Base-by-base conservation (phyloP, 2,329 filamentous ascomycete species). In the Fusarium avenaceum region DNA sequence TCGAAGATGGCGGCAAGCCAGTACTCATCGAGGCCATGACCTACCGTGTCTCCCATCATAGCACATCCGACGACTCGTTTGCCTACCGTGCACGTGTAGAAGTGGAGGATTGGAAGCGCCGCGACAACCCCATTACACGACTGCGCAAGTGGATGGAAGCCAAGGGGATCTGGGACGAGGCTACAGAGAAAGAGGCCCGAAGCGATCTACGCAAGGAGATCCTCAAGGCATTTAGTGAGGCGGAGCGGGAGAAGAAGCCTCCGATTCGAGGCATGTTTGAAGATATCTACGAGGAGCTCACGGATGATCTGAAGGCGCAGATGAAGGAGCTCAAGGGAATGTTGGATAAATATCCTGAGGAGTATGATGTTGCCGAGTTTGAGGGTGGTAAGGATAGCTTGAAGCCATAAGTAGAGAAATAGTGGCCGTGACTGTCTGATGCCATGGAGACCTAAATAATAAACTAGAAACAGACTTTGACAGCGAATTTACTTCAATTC, bases 21-120 rank as follows among this genome's bases (percentile, higher is more conserved):
- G 87, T 99, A 0, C 83, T 99, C 9, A 91, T 99, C 40, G 96
- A 99, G 80, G 94, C 94, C 57, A 97, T 99, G 92, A 95, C 92
- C 24, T 99, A 99, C 80, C 93, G 96, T n/a, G 94, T 98, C 43
- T 95, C 92, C 8, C 94, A 99, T 77, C 96, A 99, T 82, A 97
- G 93, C 79, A 99, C 96, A 1, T 96, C 92, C 1, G 96, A 99
- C 76, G 96, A 99, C 80, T 96, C 92, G 26, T 99, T 97, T 75
- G 96, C 96, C 1, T 99, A 99, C 81, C 91, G 96, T 10, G 94
- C 94, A 2, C 89, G 91, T 26, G 90, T 97, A 1, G 96, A 99
- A 76, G 96, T 99, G 79, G 93, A 97, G 76, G 93, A 97, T 77
- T 97, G 94, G 94, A 97, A 96, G 79, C 85, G 93, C 0, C 85